Base-by-base conservation (phyloP, 495 filamentous ascomycete species). In the Tetracladium setigerum region DNA sequence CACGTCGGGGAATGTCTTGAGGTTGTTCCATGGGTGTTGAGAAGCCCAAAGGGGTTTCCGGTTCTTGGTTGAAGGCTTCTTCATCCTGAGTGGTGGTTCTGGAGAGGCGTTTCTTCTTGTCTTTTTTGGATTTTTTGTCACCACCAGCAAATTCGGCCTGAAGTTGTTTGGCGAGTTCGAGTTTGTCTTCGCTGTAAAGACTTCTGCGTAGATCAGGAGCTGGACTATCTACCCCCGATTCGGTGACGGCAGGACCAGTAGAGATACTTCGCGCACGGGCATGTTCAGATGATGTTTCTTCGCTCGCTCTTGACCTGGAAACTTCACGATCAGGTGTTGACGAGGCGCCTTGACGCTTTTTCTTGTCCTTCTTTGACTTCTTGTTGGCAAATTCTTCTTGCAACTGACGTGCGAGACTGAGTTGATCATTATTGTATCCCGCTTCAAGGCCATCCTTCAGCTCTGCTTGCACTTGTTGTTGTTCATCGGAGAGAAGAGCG, bases 381-480 rank as follows among this genome's bases (percentile, higher is more conserved):
- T 68, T 67, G 39, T 45, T 60, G 36, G 60, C 45, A 48, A 65
- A 55, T 59, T 58, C 61, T 61, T 64, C 56, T 53, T 62, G 39
- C 54, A 64, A 35, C 37, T 47, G 47, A 19, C 42, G 45, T 4
- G 52, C 55, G 30, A 60, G 48, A 38, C 38, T 47, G 14, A 57
- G 48, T 31, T 51, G 40, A 19, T 53, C 41, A 33, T 56, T 16
- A 4, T 58, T 38, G 33, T 59, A 56, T 6, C 49, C 49, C 16
- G 47, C 55, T 12, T 14, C 30, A 2, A 57, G 40, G 24, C 54
- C 57, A 39, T 57, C 57, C 74, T 72, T 48, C 71, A 66, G 49
- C 64, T 71, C 11, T 67, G 63, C 50, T 75, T 54, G 1, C 18
- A 69, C 33, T 63, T 67, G 34, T 67, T 71, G 36, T 66, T 62